Base-by-base conservation (phyloP, 2,329 filamentous ascomycete genomes). In the Beauveria sp. region DNA sequence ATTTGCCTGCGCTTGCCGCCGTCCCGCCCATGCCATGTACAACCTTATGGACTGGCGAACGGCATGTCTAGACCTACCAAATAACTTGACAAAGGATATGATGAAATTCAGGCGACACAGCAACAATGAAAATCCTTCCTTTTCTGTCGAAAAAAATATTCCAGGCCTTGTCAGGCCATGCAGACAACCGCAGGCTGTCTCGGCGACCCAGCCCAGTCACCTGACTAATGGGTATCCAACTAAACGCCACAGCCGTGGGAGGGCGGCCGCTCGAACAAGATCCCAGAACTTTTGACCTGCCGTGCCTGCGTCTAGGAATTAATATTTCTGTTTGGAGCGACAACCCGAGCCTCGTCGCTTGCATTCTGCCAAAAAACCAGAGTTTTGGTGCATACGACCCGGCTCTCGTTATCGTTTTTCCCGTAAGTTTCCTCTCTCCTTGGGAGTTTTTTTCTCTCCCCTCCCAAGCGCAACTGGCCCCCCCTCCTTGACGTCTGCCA, bases 191-290 rank as follows among this genome's bases (percentile, higher is more conserved):
- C 42, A 46, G 42, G 10, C 59, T 40, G n/a, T 26, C 47, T 43
- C 47, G 22, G 38, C 26, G 51, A 51, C 45, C 43, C 38, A 52
- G 45, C 38, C 28, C 40, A 61, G 60, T 62, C 60, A 62, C 60
- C 60, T 62, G 60, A 62, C 60, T 57, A 57, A 62, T 58, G 60
- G 53, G 53, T 59, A 62, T 52, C 46, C 52, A 56, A 42, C 54
- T 52, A 58, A 52, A 57, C 60, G 60, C 60, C 60, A 62, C 60
- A 57, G 53, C 60, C 60, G 60, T 62, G 43, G 58, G 58, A 55
- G 58, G 58, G 42, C 58, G 58, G 58, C 50, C 58, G 28, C 42
- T 60, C 42, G 7, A 54, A 38, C 58, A 60, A 60, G 58, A 60
- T 54, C 58, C 58, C 43, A 54, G 58, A 54, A 60, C 58, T 55